These are phyloP conservation scores for Skeletonema grethae DNA, from an alignment of 108 stramenopile genomes.

Conservation along the genomic window DNA sequence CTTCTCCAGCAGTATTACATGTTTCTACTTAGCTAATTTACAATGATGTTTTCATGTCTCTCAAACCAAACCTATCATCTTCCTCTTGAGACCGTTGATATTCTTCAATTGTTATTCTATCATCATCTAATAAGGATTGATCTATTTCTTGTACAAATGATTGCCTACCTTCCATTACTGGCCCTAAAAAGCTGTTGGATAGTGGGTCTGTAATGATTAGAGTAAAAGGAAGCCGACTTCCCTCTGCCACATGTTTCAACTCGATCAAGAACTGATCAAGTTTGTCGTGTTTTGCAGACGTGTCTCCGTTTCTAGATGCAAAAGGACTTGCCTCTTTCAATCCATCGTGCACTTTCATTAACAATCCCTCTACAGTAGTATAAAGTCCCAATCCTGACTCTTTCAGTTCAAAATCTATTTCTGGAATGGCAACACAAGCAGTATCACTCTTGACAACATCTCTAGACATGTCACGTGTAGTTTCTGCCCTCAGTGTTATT, in stretches of 20 bases:
- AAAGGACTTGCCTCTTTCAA: conserved; percentile 77
- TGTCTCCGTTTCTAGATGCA: conserved; percentile 39
- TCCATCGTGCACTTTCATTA: conserved; percentile 65
- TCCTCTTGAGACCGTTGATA: conserved; percentile 62
- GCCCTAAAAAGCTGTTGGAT: conserved; percentile 89
- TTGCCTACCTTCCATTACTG: conserved; percentile 11
- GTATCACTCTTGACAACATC: conserved; percentile 89
- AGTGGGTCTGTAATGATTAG: conserved; percentile 83
- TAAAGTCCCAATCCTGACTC: conserved; percentile 86
- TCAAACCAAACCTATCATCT: conserved; percentile 69
- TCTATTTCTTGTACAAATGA: neutral
- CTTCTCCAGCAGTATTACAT: too few relatives aligned
- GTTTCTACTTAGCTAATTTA: neutral
- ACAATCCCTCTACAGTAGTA: conserved; percentile 89
- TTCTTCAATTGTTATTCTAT: conserved; percentile 45
- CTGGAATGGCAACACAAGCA: conserved; percentile 79
- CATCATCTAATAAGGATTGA: conserved; percentile 34
- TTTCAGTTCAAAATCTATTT: conserved; percentile 62
- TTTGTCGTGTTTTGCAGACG: conserved; percentile 26
- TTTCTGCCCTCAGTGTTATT: conserved; percentile 54
- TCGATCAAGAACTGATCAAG: conserved; percentile 51
- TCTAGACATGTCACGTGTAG: conserved; percentile 68
- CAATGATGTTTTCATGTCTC: conserved; percentile 55
- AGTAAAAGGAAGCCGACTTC: conserved; percentile 76
- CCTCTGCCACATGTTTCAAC: conserved; percentile 55